phyloP scores from a whole-genome alignment of 2,329 filamentous ascomycete species.

The Albifimbria verrucaria region DNA sequence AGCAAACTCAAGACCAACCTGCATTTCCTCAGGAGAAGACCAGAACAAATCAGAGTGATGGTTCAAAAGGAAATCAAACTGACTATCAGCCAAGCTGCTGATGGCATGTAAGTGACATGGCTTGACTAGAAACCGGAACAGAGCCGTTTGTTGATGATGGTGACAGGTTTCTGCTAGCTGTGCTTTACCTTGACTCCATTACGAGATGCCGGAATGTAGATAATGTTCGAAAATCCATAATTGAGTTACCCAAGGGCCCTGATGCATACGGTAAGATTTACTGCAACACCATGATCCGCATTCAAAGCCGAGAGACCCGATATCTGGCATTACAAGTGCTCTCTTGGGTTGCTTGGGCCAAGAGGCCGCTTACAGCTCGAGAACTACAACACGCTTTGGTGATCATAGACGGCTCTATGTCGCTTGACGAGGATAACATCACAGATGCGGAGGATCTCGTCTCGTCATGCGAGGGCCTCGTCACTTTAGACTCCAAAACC shows the following conservation, averaged over 20 bases:
- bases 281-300: not conserved
- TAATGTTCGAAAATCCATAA: not conserved
- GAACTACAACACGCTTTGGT: not conserved
- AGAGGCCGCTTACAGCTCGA: not conserved
- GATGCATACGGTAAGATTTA: not conserved
- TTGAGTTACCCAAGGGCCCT: not conserved
- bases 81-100: not conserved
- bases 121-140: not conserved
- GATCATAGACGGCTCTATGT: not conserved
- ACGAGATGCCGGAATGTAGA: not conserved
- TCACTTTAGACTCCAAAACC: not conserved
- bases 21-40: not conserved
- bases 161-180: not conserved
- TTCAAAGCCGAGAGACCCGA: not conserved
- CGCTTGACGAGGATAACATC: not conserved
- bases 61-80: not conserved
- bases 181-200: not conserved
- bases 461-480: not conserved
- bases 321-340: not conserved
- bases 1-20: not conserved
- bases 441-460: not conserved
- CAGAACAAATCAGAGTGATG: not conserved
- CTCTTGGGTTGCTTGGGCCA: not conserved
- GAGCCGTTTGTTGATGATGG: not conserved
- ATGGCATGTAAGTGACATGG: slow-evolving; percentile 6